phyloP scores from a whole-genome alignment of 192 early-diverging fungal species.

The Backusella circina region DNA sequence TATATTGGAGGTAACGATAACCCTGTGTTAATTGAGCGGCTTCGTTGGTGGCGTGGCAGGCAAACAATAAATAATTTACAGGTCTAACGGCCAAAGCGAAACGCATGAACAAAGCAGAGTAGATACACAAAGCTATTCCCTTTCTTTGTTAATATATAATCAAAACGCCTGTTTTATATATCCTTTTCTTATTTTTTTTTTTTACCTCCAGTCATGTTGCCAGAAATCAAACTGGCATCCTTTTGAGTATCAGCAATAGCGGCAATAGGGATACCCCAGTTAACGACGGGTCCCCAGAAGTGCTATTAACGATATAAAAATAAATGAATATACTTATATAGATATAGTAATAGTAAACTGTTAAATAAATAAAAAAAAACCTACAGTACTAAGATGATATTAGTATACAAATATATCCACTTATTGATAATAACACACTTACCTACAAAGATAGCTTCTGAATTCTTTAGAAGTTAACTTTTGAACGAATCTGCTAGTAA shows the following conservation, averaged over 20 bases:
- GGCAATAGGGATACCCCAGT: slow-evolving; percentile 95
- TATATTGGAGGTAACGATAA: slow-evolving; percentile 77
- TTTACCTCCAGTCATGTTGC: slow-evolving; percentile 87
- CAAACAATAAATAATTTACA: slow-evolving; percentile 88
- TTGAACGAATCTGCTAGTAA: slow-evolving; percentile 39
- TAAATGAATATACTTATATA: background rate
- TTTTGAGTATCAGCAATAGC: slow-evolving; percentile 91
- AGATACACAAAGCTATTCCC: slow-evolving; percentile 72
- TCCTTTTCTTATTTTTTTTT: background rate
- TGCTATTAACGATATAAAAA: slow-evolving; percentile 31
- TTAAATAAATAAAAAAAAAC: slow-evolving; percentile 13
- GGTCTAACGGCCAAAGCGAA: slow-evolving; percentile 94
- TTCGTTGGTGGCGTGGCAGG: slow-evolving; percentile 91
- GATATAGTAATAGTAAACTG: background rate
- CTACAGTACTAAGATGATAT: slow-evolving; percentile 49
- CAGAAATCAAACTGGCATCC: slow-evolving; percentile 86
- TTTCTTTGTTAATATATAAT: background rate
- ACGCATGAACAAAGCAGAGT: slow-evolving; percentile 91
- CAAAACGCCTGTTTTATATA: too few species aligned
- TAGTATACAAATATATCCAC: background rate
- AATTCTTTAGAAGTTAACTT: slow-evolving; percentile 60
- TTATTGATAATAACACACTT: background rate
- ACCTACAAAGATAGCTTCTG: slow-evolving; percentile 70
- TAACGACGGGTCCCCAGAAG: slow-evolving; percentile 65
- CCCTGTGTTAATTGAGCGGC: slow-evolving; percentile 84